Evolutionary conservation across 2,329 filamentous ascomycete species (phyloP), one percentile per base, ranked within the genome.

Genomic region (Hypoxylon sp.): DNA sequence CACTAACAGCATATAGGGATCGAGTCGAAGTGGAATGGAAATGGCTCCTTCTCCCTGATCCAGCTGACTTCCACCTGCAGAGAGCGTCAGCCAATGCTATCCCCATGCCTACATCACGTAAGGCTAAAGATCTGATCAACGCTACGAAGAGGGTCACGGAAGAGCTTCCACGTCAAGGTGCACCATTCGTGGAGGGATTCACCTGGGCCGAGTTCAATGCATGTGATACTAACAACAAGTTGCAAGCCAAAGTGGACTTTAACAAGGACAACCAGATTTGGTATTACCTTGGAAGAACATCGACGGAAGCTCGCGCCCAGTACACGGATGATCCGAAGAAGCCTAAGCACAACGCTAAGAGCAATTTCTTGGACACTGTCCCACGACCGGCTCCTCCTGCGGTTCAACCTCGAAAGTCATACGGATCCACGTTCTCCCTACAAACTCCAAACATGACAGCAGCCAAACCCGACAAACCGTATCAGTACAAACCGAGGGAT

Each of bases 301-400:
- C 95, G 22, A 98, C 95, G 6, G 95, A 98, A 77, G 92, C 94
- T 60, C 94, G 91, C 79, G 91, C 94, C 27, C 94, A 97, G 78
- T 99, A 96, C 81, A 97, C 95, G 3, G 92, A 96, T 75, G 90
- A 97, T 80, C 88, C 87, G 48, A 70, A 76, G 7, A 85, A 80
- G 11, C 85, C 81, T n/a, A 82, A 83, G 50, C 86, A 93, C 79
- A 93, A 93, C 66, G 82, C 85, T 1, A 90, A 88, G 80, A 90
- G 89, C 72, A 92, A 91, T 77, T 95, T 91, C 79, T 79, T 94
- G 77, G 91, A 93, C 50, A 90, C 91, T 1, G 83, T 94, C 58
- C 89, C 84, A 57, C 88, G 88, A 72, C 83, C 85, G 3, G 74
- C 70, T 46, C 67, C 70, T 54, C 66, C 77, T 25, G 64, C 69